Evolutionary conservation across 2,329 filamentous ascomycete genomes (phyloP), one percentile per base, ranked within the genome.

Genomic region (Xylariomycetidae sp.): DNA sequence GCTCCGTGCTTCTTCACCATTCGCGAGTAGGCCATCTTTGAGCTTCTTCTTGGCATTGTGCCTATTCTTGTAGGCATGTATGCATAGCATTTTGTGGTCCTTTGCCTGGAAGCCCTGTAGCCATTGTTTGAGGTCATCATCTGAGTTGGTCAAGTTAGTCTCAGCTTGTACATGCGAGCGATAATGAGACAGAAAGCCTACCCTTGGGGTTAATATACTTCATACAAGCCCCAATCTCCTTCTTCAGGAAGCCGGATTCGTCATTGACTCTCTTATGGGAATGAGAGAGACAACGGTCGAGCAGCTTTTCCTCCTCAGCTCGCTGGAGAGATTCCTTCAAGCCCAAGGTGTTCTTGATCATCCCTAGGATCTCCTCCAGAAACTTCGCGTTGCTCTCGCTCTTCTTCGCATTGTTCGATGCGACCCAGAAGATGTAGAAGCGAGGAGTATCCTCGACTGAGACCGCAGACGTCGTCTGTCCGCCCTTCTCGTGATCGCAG

Each of bases 401-500:
- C 0, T 44, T 22, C 1, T 45, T 42, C 8, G 31, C 12, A 3
- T 42, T 38, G 36, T 72, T 73, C 2, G 58, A 59, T 3, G 69
- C 60, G 6, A 71, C 31, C 62, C 67, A 71, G 25, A 69, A 67
- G 3, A 56, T 49, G 31, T 56, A 58, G n/a, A 44, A 41, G 1
- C 57, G 36, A 2, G 44, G 23, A 0, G 27, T 38, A 0, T 61
- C 48, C 38, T 72, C 58, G 1, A 70, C 42, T 0, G 57, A 67
- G 16, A 73, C 59, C 0, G 70, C 59, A 1, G 69, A 63, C n/a
- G 61, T 64, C 0, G 61, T 61, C 3, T 51, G 42, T 3, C 69
- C 70, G 0, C 69, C 69, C 40, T 69, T 72, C 0, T 51, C 41
- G 30, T 60, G 60, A 34, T 72, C 69, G 39, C 66, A 70, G 6